phyloP scores from a whole-genome alignment of 2,329 filamentous ascomycete genomes.

The Nakataea oryzae region DNA sequence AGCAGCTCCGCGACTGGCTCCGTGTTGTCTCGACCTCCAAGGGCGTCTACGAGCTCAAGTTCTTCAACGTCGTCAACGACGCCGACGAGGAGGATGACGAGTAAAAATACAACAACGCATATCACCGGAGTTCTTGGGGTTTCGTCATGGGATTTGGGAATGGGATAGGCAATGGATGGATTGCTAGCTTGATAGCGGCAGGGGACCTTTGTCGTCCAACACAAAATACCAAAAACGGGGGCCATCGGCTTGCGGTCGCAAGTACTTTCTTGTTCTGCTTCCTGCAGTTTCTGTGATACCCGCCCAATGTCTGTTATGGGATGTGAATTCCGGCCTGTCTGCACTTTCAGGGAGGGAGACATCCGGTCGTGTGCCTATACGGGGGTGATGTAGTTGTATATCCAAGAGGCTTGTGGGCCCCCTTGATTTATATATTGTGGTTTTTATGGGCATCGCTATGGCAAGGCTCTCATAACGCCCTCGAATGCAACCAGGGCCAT shows the following conservation, averaged over 20 bases:
- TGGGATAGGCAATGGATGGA: not conserved
- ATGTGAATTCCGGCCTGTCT: no score
- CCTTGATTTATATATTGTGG: not conserved
- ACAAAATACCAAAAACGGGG: not conserved
- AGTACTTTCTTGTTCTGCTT: not conserved
- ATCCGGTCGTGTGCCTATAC: no score
- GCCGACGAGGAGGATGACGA: conserved; percentile 97
- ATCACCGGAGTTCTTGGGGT: not conserved
- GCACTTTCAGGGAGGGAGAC: no score
- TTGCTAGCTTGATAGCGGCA: not conserved
- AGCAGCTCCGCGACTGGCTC: conserved; percentile 99
- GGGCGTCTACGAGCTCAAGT: conserved; percentile 99
- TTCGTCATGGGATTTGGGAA: not conserved
- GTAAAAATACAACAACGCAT: conserved; percentile 42
- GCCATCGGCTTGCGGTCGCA: not conserved
- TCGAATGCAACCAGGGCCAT: conserved; percentile 92
- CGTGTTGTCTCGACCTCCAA: conserved; percentile 96
- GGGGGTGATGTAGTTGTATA: not conserved
- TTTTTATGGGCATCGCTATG: conserved; percentile 18
- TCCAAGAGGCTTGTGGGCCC: not conserved
- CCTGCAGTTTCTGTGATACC: not conserved
- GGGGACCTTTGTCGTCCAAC: not conserved
- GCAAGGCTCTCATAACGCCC: conserved; percentile 66
- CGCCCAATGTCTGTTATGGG: no score
- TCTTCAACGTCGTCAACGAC: conserved; percentile 99